A percentile compares a stretch with the other conserved stretches of the same genome.
These are phyloP conservation scores for Russula emetica DNA, from an alignment of 768 basidiomycete species.

Conservation along the genomic window DNA sequence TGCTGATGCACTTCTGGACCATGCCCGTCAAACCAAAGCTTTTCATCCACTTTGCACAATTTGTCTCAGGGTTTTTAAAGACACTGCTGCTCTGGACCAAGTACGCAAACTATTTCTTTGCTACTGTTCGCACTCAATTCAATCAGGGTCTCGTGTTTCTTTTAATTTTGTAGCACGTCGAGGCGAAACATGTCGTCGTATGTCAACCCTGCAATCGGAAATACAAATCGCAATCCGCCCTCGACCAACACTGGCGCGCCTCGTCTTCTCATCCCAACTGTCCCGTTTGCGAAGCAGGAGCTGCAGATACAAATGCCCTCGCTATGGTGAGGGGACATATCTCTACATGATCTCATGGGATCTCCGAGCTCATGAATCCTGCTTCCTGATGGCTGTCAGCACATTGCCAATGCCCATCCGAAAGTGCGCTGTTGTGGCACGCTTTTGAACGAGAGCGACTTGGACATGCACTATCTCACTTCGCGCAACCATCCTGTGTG, in stretches of 20 bases:
- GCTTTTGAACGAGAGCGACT: constrained; percentile 19
- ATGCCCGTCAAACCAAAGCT: constrained; percentile 11
- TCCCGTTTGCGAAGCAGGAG: constrained; percentile 15
- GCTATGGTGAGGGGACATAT: constrained; percentile 21
- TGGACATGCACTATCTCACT: constrained; percentile 23
- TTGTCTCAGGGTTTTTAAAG: constrained; percentile 21
- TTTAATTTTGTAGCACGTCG: constrained; percentile 16
- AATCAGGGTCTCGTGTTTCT: background rate
- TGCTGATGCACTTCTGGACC: constrained; percentile 20
- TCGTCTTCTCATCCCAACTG: constrained; percentile 22
- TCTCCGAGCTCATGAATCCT: constrained; percentile 2
- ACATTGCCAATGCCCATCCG: constrained; percentile 21
- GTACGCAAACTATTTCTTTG: constrained; percentile 1
- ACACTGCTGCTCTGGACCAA: constrained; percentile 20
- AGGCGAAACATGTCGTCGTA: constrained; percentile 23
- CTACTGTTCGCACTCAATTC: background rate
- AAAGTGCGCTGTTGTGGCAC: constrained; percentile 24
- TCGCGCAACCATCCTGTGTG: constrained; percentile 24
- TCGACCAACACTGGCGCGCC: constrained; percentile 25
- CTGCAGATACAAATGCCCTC: constrained; percentile 13
- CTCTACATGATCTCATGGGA: background rate
- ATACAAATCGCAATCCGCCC: constrained; percentile 23
- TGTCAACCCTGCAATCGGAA: constrained; percentile 19
- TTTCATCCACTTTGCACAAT: constrained; percentile 20
- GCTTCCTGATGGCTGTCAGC: constrained; percentile 7